Evolutionary conservation across 768 basidiomycete genomes (phyloP).

Genomic region (Termitomyces sp.): DNA sequence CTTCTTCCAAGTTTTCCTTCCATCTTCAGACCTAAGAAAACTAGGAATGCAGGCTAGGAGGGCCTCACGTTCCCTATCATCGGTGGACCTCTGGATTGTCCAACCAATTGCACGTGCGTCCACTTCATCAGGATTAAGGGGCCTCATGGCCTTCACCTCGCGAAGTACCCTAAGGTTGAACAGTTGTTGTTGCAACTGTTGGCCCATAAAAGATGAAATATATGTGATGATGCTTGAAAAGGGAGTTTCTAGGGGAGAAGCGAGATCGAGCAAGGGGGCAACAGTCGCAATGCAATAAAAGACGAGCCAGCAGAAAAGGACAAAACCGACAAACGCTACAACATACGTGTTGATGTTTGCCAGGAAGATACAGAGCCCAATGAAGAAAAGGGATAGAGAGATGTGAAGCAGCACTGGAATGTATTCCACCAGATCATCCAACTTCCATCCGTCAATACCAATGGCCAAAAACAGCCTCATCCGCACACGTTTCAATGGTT

Average conservation of each 20-base stretch:
- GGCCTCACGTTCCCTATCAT: neutral
- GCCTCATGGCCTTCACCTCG: neutral
- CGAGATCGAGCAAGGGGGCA: neutral
- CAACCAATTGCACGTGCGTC: neutral
- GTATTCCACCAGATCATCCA: neutral
- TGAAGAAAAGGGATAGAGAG: slow-evolving; percentile 5
- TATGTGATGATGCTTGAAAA: neutral
- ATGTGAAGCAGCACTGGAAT: slow-evolving; percentile 3
- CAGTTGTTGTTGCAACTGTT: neutral
- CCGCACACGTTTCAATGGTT: neutral
- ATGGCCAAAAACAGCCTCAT: neutral
- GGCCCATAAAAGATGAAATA: neutral
- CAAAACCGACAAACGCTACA: neutral
- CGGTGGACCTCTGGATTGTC: neutral
- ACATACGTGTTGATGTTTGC: neutral
- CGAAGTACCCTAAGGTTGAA: neutral
- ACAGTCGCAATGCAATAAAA: slow-evolving; percentile 1
- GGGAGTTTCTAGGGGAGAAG: slow-evolving; percentile 4
- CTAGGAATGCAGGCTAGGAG: neutral
- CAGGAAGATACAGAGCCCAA: slow-evolving; percentile 1
- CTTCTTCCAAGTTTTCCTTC: neutral
- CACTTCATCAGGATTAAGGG: neutral
- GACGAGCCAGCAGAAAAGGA: neutral
- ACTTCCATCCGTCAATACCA: slow-evolving; percentile 1
- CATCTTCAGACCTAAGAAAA: neutral